A percentile compares a stretch with the other conserved stretches of the same genome.
Conservation (phyloP, 768 basidiomycete species). For the Chlorophyllum brunneum region DNA sequence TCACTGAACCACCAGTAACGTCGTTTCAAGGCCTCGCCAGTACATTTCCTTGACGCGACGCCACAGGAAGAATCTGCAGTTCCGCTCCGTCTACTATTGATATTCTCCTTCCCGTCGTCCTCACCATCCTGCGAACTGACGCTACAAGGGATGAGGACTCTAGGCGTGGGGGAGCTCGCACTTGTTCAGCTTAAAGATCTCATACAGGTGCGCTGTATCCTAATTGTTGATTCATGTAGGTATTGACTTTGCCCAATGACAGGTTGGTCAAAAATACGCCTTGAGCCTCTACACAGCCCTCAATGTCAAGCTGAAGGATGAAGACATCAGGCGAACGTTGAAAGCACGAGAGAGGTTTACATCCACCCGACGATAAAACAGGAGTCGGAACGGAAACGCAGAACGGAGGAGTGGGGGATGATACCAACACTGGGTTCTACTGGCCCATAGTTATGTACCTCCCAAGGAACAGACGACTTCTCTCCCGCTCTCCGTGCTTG, state of each 20-base stretch:
- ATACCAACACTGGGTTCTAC: no score
- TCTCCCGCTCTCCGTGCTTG: no score
- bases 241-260: not conserved
- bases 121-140: conserved; percentile 23
- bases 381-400: no score
- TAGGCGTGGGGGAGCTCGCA: conserved; percentile 60
- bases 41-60: conserved; percentile 74
- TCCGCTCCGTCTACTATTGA: conserved; percentile 53
- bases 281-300: conserved; percentile 50
- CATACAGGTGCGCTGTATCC: conserved; percentile 42
- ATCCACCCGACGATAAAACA: conserved; percentile 15
- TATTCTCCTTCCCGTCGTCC: conserved; percentile 55
- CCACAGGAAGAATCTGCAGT: conserved; percentile 67
- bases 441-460: no score
- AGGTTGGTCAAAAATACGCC: conserved; percentile 71
- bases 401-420: no score
- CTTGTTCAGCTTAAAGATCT: conserved; percentile 44
- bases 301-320: conserved; percentile 62
- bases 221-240: not conserved
- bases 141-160: conserved; percentile 60
- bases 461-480: no score
- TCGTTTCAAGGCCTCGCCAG: conserved; percentile 42
- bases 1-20: not conserved
- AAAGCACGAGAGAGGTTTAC: conserved; percentile 56
- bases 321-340: conserved; percentile 53